phyloP scores from a whole-genome alignment of 352 stramenopile species.

The Phytophthora boehmeriae region DNA sequence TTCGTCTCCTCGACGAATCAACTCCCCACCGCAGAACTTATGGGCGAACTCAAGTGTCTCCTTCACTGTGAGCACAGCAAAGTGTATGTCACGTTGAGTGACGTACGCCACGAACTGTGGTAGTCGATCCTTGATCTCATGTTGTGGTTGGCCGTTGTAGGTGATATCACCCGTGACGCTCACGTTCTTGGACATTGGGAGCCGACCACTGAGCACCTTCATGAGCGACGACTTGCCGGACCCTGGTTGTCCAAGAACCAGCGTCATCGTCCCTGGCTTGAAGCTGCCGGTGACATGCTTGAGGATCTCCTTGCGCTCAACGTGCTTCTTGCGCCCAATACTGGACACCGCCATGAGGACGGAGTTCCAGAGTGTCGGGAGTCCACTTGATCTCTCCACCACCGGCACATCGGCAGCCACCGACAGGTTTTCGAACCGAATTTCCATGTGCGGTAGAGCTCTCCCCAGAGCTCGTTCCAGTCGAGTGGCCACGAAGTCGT shows the following conservation, averaged over 20 bases:
- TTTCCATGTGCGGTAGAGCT: conserved; percentile 33
- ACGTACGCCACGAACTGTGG: conserved; percentile 46
- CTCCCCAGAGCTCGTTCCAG: conserved; percentile 24
- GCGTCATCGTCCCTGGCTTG: conserved; percentile 39
- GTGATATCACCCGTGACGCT: conserved; percentile 31
- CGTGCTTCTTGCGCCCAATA: conserved; percentile 23
- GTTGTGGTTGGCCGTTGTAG: conserved; percentile 37
- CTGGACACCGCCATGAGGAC: conserved; percentile 16
- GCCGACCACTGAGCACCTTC: conserved; percentile 43
- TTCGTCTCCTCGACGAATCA: conserved; percentile 21
- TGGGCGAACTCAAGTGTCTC: conserved; percentile 55
- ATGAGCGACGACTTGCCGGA: conserved; percentile 50
- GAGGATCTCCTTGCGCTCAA: conserved; percentile 38
- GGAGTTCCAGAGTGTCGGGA: conserved; percentile 34
- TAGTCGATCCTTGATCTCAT: conserved; percentile 24
- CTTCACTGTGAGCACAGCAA: conserved; percentile 42
- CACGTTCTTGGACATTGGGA: conserved; percentile 35
- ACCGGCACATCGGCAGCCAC: conserved; percentile 28
- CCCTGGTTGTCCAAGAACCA: conserved; percentile 45
- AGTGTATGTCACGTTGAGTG: conserved; percentile 41
- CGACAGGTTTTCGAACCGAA: conserved; percentile 27
- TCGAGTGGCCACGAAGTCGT: conserved; percentile 21
- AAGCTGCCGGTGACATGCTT: conserved; percentile 41
- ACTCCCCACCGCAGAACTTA: conserved; percentile 37
- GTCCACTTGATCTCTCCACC: conserved; percentile 17